Conservation (phyloP, 805 yeast species). For the Yarrowia phangngaensis region DNA sequence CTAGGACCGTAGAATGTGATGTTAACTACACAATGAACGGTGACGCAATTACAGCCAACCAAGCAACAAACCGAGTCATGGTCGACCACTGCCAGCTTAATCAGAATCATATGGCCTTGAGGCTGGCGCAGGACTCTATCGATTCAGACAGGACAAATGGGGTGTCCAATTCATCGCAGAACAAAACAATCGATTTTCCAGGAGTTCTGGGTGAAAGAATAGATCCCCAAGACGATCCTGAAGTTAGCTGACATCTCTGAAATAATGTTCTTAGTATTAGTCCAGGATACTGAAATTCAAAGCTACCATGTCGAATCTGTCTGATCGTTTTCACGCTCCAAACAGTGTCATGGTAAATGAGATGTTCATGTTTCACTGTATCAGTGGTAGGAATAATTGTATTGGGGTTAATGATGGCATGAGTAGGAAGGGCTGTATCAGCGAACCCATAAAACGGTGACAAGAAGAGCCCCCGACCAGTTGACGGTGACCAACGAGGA, state of each 20-base stretch:
- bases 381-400: conserved; percentile 75
- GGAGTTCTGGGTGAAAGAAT: conserved; percentile 54
- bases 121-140: conserved; percentile 79
- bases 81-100: conserved; percentile 78
- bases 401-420: conserved; percentile 57
- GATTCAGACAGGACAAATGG: conserved; percentile 60
- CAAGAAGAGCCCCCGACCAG: too few relatives aligned
- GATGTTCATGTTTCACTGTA: conserved; percentile 61
- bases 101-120: conserved; percentile 85
- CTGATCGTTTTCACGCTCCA: conserved; percentile 57
- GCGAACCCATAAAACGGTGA: too few relatives aligned
- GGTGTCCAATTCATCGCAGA: conserved; percentile 76
- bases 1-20: too few relatives aligned
- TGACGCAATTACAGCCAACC: too few relatives aligned
- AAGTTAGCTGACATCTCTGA: conserved; percentile 59
- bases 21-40: too few relatives aligned
- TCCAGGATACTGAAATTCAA: conserved; percentile 72
- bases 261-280: conserved; percentile 61
- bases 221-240: conserved; percentile 35
- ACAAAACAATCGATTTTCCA: conserved; percentile 72
- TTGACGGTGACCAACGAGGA: too few relatives aligned
- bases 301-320: conserved; percentile 57
- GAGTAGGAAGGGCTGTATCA: conserved; percentile 49
- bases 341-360: conserved; percentile 79
- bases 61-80: conserved; percentile 73